Evolutionary conservation across 129 eudicot species (phyloP).

Genomic region (Escallonia rubra): DNA sequence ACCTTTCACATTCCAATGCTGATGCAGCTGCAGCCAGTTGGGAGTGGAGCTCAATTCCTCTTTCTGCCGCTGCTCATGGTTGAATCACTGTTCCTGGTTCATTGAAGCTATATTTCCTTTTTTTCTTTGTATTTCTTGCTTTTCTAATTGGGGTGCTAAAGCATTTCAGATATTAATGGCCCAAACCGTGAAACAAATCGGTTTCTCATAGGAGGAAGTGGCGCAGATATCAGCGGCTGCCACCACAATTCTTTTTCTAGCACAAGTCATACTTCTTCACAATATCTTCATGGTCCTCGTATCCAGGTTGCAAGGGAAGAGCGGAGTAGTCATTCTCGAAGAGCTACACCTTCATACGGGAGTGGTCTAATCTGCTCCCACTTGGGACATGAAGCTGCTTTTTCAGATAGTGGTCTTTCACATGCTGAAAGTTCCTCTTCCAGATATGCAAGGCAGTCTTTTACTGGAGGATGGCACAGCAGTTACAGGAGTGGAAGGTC

Average conservation of each 20-base stretch:
- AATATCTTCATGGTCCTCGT: conserved; percentile 22
- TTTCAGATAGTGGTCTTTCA: conserved; percentile 19
- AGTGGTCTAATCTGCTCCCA: conserved; percentile 28
- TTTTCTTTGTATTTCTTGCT: background rate
- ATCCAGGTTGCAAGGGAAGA: conserved; percentile 32
- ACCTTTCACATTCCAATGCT: conserved; percentile 5
- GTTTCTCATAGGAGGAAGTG: conserved; percentile 28
- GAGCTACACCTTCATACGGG: conserved; percentile 35
- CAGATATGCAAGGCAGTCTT: conserved; percentile 35
- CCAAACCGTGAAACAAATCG: conserved; percentile 30
- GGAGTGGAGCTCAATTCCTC: conserved; percentile 24
- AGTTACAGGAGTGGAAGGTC: conserved; percentile 50
- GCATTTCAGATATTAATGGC: conserved; percentile 22
- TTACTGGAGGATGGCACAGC: conserved; percentile 38
- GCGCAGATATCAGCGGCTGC: conserved; percentile 6
- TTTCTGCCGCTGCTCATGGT: conserved; percentile 17
- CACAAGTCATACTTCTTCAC: conserved; percentile 29
- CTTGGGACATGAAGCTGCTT: conserved; percentile 28
- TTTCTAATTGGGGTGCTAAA: background rate
- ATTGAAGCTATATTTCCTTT: conserved; percentile 7
- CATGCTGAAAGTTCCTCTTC: conserved; percentile 23
- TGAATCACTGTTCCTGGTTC: conserved; percentile 23
- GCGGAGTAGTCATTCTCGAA: conserved; percentile 27
- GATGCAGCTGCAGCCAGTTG: background rate
- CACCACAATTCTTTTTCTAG: conserved; percentile 15